A percentile compares a stretch with the other conserved stretches of the same genome.
phyloP scores from a whole-genome alignment of 2,329 filamentous ascomycete species.

The Fusarium chaquense region DNA sequence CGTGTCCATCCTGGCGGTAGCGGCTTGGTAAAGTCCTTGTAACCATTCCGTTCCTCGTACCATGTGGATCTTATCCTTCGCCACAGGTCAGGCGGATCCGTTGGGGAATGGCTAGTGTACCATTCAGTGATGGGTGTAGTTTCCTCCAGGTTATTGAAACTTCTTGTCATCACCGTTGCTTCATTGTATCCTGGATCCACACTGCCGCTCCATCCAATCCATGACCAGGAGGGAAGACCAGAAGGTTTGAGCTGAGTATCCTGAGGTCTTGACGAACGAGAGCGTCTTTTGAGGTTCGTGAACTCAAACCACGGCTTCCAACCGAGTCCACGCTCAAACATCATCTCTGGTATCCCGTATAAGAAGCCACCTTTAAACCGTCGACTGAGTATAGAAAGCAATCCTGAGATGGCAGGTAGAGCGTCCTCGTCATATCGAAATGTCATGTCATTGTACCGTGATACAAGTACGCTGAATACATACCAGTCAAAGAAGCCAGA shows the following conservation, averaged over 20 bases:
- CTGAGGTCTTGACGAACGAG: background rate
- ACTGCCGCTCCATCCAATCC: constrained; percentile 17
- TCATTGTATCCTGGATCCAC: background rate
- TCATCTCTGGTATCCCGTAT: constrained; percentile 15
- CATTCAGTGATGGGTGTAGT: constrained; percentile 5
- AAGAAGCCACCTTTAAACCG: constrained; percentile 14
- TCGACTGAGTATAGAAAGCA: constrained; percentile 8
- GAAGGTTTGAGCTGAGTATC: background rate
- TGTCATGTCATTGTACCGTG: background rate
- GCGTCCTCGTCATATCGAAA: constrained; percentile 13
- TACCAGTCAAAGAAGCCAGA: constrained; percentile 1
- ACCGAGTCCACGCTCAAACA: constrained; percentile 14
- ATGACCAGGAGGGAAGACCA: constrained; percentile 25
- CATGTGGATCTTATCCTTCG: constrained; percentile 8
- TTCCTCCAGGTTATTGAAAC: background rate
- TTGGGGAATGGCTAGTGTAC: background rate
- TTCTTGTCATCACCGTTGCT: background rate
- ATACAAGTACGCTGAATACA: background rate
- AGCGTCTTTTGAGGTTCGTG: background rate
- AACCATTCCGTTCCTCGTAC: constrained; percentile 11
- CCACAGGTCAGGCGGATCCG: background rate
- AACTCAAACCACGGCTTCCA: background rate
- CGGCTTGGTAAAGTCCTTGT: constrained; percentile 8
- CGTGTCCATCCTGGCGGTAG: constrained; percentile 12
- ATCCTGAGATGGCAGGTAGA: constrained; percentile 1